These are phyloP conservation scores for Haematococcus lacustris DNA, from an alignment of 139 green algal genomes.

Conservation along the genomic window DNA sequence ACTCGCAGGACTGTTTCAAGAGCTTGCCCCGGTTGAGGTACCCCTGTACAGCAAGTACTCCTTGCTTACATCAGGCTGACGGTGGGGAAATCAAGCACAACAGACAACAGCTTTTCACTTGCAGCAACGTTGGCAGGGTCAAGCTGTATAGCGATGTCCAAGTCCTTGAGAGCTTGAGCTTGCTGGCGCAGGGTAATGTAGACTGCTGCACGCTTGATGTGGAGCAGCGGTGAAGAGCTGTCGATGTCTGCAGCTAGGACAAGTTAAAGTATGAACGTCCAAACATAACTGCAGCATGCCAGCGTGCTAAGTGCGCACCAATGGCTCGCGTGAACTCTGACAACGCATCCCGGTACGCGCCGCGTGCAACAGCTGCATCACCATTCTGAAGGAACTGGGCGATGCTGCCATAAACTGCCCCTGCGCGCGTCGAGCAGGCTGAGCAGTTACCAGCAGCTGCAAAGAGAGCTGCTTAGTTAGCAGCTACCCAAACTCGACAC, in stretches of 20 bases:
- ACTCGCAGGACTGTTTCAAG: conserved; percentile 30
- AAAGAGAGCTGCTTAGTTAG: too few relatives aligned
- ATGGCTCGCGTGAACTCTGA: conserved; percentile 33
- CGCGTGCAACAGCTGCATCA: conserved; percentile 26
- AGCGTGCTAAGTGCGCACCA: background rate
- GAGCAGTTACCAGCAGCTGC: too few relatives aligned
- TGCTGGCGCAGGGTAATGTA: conserved; percentile 38
- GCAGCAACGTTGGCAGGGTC: too few relatives aligned
- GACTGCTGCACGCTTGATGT: conserved; percentile 49
- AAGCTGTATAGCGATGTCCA: conserved; percentile 33
- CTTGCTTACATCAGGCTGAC: too few relatives aligned
- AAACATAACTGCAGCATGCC: too few relatives aligned
- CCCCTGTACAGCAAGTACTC: conserved; percentile 15
- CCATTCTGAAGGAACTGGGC: conserved; percentile 17
- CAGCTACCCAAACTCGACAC: too few relatives aligned
- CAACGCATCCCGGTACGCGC: conserved; percentile 28
- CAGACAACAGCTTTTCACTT: too few relatives aligned
- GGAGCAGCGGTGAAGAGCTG: conserved; percentile 23
- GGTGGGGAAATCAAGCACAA: too few relatives aligned
- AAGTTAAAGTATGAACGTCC: too few relatives aligned
- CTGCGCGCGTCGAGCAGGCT: too few relatives aligned
- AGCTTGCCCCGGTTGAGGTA: conserved; percentile 46
- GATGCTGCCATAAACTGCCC: too few relatives aligned
- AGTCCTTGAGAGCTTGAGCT: conserved; percentile 35
- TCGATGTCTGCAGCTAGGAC: conserved; percentile 26